Conservation (phyloP, 306 rosid genomes). For the Coriaria nepalensis region DNA sequence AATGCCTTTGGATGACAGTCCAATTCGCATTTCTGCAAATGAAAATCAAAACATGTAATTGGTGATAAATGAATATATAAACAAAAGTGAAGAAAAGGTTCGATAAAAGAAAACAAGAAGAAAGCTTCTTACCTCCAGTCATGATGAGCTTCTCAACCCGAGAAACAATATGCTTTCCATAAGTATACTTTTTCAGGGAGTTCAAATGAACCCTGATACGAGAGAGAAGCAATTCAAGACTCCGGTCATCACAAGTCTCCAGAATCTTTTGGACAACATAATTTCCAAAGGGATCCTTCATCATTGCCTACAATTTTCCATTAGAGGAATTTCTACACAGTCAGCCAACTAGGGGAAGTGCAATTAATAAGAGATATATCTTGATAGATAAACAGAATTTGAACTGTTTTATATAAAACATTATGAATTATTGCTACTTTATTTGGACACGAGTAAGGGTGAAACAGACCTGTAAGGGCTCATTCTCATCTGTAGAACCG, state of each 20-base stretch:
- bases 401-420: too few relatives aligned
- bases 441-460: constrained; percentile 7
- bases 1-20: constrained; percentile 45
- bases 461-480: constrained; percentile 74
- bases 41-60: constrained; percentile 1
- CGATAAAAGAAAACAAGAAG: not conserved
- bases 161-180: constrained; percentile 87
- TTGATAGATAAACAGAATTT: too few relatives aligned
- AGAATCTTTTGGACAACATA: constrained; percentile 95
- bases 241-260: constrained; percentile 79
- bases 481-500: constrained; percentile 87
- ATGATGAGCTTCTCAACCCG: constrained; percentile 94
- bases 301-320: constrained; percentile 64
- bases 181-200: constrained; percentile 78
- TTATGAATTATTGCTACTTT: too few relatives aligned
- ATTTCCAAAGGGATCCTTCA: constrained; percentile 97
- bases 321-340: not conserved
- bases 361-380: too few relatives aligned
- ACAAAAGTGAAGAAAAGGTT: not conserved
- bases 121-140: constrained; percentile 57
- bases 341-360: too few relatives aligned
- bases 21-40: constrained; percentile 86
- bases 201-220: constrained; percentile 92
- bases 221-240: constrained; percentile 78
- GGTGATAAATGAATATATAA: not conserved